phyloP scores from a whole-genome alignment of 148 eudicot genomes.

The Silene latifolia region DNA sequence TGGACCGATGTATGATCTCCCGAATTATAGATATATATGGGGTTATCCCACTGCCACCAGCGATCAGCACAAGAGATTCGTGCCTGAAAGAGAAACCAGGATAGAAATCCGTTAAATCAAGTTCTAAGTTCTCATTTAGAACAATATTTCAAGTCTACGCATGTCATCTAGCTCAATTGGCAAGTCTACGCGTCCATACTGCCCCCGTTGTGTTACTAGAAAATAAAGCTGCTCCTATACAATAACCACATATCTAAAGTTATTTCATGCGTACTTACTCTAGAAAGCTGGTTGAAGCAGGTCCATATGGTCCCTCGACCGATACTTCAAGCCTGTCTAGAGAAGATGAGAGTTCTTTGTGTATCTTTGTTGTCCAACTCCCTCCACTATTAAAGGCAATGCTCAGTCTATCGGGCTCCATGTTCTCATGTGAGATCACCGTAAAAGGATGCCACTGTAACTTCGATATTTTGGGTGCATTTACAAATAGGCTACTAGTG shows the following conservation, averaged over 20 bases:
- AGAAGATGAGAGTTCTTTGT: constrained; percentile 40
- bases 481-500: constrained; percentile 59
- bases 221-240: too few species aligned
- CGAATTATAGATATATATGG: constrained; percentile 49
- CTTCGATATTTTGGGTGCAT: constrained; percentile 64
- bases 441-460: constrained; percentile 86
- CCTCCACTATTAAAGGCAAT: constrained; percentile 45
- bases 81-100: constrained; percentile 24
- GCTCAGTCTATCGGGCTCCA: constrained; percentile 60
- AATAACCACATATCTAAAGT: neutral
- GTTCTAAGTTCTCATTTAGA: too few species aligned
- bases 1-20: constrained; percentile 38
- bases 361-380: constrained; percentile 46
- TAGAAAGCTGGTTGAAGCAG: constrained; percentile 39
- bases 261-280: constrained; percentile 20
- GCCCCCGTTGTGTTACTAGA: too few species aligned
- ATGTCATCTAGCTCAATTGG: too few species aligned
- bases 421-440: constrained; percentile 46
- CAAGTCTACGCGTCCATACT: too few species aligned
- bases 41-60: constrained; percentile 56
- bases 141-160: too few species aligned
- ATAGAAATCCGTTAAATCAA: too few species aligned
- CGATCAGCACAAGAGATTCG: constrained; percentile 37
- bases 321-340: constrained; percentile 40
- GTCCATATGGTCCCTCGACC: constrained; percentile 57